phyloP scores from a whole-genome alignment of 1,139 yeast species.

The Yamadazyma mexicana region DNA sequence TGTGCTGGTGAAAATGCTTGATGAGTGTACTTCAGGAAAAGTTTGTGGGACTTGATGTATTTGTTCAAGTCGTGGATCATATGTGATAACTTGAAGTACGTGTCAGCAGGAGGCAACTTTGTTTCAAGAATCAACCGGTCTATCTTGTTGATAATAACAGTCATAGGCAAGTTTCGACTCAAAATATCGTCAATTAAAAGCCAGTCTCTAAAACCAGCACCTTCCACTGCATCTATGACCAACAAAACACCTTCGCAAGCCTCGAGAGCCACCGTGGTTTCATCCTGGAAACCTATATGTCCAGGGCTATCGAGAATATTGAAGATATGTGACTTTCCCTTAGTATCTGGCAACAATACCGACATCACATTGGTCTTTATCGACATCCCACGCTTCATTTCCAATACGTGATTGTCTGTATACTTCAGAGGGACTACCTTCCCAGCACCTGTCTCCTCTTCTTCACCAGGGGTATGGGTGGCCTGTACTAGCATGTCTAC shows the following conservation, averaged over 20 bases:
- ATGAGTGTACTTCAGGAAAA: slow-evolving; percentile 25
- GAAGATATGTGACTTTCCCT: slow-evolving; percentile 55
- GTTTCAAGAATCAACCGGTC: slow-evolving; percentile 82
- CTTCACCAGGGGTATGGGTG: no score
- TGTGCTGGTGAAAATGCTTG: slow-evolving; percentile 59
- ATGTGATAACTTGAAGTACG: slow-evolving; percentile 65
- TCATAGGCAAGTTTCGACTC: slow-evolving; percentile 48
- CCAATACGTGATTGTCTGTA: slow-evolving; percentile 71
- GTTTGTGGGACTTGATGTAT: slow-evolving; percentile 38
- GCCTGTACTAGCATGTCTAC: slow-evolving; percentile 67
- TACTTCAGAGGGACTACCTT: slow-evolving; percentile 50
- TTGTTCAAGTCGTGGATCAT: slow-evolving; percentile 65
- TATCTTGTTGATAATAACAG: slow-evolving; percentile 73
- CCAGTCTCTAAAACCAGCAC: slow-evolving; percentile 58
- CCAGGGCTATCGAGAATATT: slow-evolving; percentile 90
- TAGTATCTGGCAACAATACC: slow-evolving; percentile 55
- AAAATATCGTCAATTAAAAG: slow-evolving; percentile 51
- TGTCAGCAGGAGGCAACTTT: slow-evolving; percentile 70
- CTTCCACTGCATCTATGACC: slow-evolving; percentile 86
- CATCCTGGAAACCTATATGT: slow-evolving; percentile 81
- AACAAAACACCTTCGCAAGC: slow-evolving; percentile 67
- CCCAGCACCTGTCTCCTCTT: slow-evolving; percentile 16
- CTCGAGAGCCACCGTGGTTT: slow-evolving; percentile 56
- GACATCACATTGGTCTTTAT: slow-evolving; percentile 66
- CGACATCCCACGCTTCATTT: slow-evolving; percentile 68